Evolutionary conservation across 257 asterid genomes (phyloP), one percentile per base, ranked within the genome.

Genomic region (Handroanthus guayacan): DNA sequence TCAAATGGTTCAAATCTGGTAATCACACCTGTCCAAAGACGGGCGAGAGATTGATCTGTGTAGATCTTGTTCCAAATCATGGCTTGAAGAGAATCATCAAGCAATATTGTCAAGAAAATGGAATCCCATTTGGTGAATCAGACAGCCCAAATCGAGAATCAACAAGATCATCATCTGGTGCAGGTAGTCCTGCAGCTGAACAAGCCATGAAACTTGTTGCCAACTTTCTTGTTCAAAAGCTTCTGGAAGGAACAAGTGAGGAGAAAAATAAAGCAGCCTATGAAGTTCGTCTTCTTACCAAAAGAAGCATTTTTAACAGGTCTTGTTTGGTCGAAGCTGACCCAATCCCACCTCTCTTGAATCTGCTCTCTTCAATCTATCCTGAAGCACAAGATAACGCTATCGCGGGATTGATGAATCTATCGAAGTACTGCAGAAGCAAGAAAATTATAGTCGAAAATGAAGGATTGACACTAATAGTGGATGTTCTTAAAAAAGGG

Each of bases 11-110:
- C 75, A 45, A 51, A 3, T 80, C 89, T n/a, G 98, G 98, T 2
- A 90, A 92, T 69, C 87, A 79, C 50, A 92, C 90, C 5, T 94
- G 98, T 64, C 99, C 99, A 6, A 89, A 80, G 64, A 94, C 98
- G 0, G 95, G 99, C 0, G 84, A 89, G 87, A 84, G 78, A 87
- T 76, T 94, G 9, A 20, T 66, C 1, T 70, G 69, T 2, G 58
- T 76, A 1, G 83, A 88, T 45, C 36, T 90, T 62, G 89, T 92
- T 62, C 96, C 90, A 3, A 94, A 94, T 87, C 79, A 78, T 10
- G 90, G 90, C 34, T 31, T 92, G 79, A 86, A 87, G 91, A 68
- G 75, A 55, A 82, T 94, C 3, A 85, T 89, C 47, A 81, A 61
- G 77, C 85, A 80, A 45, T 79, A 88, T 50, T 86, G 86, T 57